These are phyloP conservation scores for Hymenoscyphus fructigenus DNA, from an alignment of 2,329 filamentous ascomycete genomes.

Conservation along the genomic window DNA sequence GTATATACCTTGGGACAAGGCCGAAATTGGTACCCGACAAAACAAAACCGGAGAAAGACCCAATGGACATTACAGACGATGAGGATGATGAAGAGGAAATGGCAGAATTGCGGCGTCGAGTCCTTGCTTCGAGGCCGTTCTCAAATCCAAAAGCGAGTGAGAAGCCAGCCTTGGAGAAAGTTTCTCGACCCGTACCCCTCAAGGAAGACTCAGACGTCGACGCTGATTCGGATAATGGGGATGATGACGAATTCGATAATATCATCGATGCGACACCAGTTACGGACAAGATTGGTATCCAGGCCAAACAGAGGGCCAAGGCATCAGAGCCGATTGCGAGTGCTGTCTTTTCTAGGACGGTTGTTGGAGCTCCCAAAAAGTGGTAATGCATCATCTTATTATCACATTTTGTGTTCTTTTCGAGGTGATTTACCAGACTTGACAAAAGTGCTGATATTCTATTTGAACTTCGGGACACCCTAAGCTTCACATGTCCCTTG, in stretches of 20 bases:
- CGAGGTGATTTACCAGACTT: background rate
- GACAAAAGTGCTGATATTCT: background rate
- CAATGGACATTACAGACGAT: conserved; percentile 75
- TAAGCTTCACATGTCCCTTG: background rate
- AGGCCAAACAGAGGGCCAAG: conserved; percentile 57
- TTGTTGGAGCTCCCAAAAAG: conserved; percentile 39
- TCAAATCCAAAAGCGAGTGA: conserved; percentile 54
- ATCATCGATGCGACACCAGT: conserved; percentile 90
- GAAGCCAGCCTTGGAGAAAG: conserved; percentile 60
- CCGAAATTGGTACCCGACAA: conserved; percentile 40
- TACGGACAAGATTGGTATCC: conserved; percentile 79
- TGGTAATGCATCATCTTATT: conserved; percentile 28
- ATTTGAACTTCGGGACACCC: background rate
- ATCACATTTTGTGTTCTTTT: background rate
- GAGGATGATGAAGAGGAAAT: conserved; percentile 80
- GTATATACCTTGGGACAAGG: conserved; percentile 61
- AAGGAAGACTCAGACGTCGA: conserved; percentile 65
- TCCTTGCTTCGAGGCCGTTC: conserved; percentile 91
- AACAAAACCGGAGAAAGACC: conserved; percentile 54
- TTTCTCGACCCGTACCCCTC: conserved; percentile 55
- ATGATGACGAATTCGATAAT: conserved; percentile 81
- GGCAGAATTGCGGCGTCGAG: conserved; percentile 85
- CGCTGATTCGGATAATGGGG: conserved; percentile 68
- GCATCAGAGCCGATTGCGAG: conserved; percentile 39
- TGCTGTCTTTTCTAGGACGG: conserved; percentile 38